These are phyloP conservation scores for Carallia brachiata DNA, from an alignment of 345 rosid species.

Conservation along the genomic window DNA sequence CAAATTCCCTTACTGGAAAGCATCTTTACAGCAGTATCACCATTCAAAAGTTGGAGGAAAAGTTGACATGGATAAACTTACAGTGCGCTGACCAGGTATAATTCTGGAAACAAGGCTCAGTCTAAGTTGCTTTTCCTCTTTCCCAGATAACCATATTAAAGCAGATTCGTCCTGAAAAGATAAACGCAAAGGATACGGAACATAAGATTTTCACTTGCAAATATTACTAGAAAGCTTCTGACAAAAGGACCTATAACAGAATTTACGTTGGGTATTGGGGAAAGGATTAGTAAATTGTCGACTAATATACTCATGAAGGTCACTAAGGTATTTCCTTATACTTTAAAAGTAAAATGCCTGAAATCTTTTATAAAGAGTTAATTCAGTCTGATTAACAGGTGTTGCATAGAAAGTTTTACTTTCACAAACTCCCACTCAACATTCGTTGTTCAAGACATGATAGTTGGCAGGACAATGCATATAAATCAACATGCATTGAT, in stretches of 20 bases:
- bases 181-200: conserved; percentile 1
- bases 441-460: neutral
- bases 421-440: no score
- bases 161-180: conserved; percentile 29
- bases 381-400: no score
- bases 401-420: no score
- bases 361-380: no score
- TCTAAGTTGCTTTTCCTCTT: conserved; percentile 30
- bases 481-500: neutral
- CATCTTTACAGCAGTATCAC: neutral
- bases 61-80: conserved; percentile 10
- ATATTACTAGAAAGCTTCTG: neutral
- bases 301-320: no score
- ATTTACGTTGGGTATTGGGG: neutral
- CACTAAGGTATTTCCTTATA: no score
- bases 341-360: no score
- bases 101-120: conserved; percentile 17
- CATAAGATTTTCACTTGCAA: neutral
- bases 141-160: conserved; percentile 30
- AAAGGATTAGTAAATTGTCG: no score
- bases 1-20: neutral
- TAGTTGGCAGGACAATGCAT: neutral
- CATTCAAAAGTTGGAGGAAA: conserved; percentile 3
- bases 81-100: conserved; percentile 18
- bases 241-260: neutral